These are phyloP conservation scores for Ramaria sp. DNA, from an alignment of 768 basidiomycete species.

Conservation along the genomic window DNA sequence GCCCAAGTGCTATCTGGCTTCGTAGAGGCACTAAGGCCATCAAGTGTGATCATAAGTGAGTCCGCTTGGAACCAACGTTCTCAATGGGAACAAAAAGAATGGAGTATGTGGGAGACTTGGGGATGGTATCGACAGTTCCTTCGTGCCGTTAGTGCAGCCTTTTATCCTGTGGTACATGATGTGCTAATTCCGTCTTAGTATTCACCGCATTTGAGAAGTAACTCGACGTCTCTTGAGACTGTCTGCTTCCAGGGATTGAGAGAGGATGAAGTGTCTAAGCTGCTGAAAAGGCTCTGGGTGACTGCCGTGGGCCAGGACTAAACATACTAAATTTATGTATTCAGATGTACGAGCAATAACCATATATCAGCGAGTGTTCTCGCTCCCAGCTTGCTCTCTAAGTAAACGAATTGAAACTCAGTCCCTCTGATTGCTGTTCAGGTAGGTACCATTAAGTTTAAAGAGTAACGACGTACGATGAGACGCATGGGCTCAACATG, in stretches of 20 bases:
- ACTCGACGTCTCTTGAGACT: slow-evolving; percentile 56
- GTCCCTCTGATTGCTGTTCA: too few species aligned
- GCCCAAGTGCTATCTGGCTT: slow-evolving; percentile 70
- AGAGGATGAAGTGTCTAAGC: slow-evolving; percentile 41
- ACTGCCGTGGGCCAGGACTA: slow-evolving; percentile 51
- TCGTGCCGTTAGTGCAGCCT: slow-evolving; percentile 44
- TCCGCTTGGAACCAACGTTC: slow-evolving; percentile 60
- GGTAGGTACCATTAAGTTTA: too few species aligned
- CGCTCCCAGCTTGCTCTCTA: too few species aligned
- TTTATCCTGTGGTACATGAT: neutral
- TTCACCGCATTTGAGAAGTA: slow-evolving; percentile 67
- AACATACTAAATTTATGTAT: neutral
- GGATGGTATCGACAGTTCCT: slow-evolving; percentile 89
- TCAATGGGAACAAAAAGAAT: slow-evolving; percentile 62
- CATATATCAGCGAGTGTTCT: neutral
- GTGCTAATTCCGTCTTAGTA: slow-evolving; percentile 35
- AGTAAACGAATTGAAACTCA: too few species aligned
- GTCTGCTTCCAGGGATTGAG: slow-evolving; percentile 61
- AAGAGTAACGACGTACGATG: too few species aligned
- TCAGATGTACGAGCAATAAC: neutral
- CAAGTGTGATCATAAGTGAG: slow-evolving; percentile 48
- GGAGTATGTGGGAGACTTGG: slow-evolving; percentile 83
- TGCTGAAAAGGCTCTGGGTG: slow-evolving; percentile 63
- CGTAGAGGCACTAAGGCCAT: slow-evolving; percentile 46
- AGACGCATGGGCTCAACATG: too few species aligned